Evolutionary conservation across 257 asterid genomes (phyloP).

Genomic region (Fraxinus quadrangulata): DNA sequence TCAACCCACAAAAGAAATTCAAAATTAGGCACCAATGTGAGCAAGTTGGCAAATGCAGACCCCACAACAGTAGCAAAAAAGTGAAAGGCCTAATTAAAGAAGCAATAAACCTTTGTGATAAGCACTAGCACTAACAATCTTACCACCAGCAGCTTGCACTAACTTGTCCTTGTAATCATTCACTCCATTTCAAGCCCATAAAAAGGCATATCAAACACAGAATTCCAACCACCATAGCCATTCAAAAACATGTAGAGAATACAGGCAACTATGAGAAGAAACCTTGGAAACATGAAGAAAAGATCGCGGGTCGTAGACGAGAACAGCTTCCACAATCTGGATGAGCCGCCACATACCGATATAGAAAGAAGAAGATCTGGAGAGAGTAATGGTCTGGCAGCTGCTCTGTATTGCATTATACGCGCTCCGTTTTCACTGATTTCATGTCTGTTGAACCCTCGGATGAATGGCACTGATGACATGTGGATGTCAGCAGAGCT

Average conservation of each 20-base stretch:
- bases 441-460: slow-evolving; percentile 40
- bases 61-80: slow-evolving; percentile 7
- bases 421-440: slow-evolving; percentile 39
- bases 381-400: slow-evolving; percentile 24
- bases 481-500: slow-evolving; percentile 52
- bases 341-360: background rate
- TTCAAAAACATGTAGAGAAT: slow-evolving; percentile 25
- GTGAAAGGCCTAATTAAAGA: slow-evolving; percentile 21
- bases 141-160: slow-evolving; percentile 11
- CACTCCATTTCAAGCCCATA: slow-evolving; percentile 19
- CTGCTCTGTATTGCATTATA: slow-evolving; percentile 31
- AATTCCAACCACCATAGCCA: background rate
- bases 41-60: slow-evolving; percentile 5
- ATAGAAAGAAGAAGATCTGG: slow-evolving; percentile 11
- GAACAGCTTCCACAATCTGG: slow-evolving; percentile 18
- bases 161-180: slow-evolving; percentile 8
- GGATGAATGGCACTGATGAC: slow-evolving; percentile 39
- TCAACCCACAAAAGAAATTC: background rate
- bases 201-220: background rate
- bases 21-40: background rate
- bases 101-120: slow-evolving; percentile 21
- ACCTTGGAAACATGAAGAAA: slow-evolving; percentile 35
- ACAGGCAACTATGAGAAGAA: slow-evolving; percentile 30
- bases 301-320: slow-evolving; percentile 49
- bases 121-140: slow-evolving; percentile 29